Evolutionary conservation across 352 stramenopile species (phyloP).

Genomic region (Saprolegnia parasitica): DNA sequence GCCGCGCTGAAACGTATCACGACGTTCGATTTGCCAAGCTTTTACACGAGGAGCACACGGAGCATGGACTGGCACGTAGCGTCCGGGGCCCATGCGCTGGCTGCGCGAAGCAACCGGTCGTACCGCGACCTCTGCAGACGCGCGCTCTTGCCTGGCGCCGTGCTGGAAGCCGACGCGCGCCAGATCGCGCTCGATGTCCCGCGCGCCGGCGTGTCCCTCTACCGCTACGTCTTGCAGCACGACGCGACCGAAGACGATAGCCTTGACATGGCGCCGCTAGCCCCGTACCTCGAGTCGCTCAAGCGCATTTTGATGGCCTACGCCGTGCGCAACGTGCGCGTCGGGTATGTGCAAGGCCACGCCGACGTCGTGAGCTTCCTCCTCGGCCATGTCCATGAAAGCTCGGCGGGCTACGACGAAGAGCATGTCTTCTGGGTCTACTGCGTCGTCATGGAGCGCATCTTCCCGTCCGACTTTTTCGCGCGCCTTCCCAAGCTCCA

Average conservation of each 20-base stretch:
- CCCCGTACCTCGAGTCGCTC: slow-evolving; percentile 29
- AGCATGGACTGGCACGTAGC: slow-evolving; percentile 24
- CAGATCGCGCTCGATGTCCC: slow-evolving; percentile 72
- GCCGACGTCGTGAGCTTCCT: slow-evolving; percentile 69
- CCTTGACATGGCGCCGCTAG: slow-evolving; percentile 2
- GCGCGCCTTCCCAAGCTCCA: slow-evolving; percentile 58
- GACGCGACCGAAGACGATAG: slow-evolving; percentile 13
- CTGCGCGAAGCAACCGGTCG: slow-evolving; percentile 16
- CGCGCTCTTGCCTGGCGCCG: slow-evolving; percentile 11
- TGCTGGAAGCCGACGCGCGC: slow-evolving; percentile 50
- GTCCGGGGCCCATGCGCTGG: slow-evolving; percentile 24
- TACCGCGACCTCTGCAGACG: slow-evolving; percentile 18
- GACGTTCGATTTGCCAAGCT: slow-evolving; percentile 4
- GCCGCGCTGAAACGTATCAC: not conserved
- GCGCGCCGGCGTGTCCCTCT: slow-evolving; percentile 49
- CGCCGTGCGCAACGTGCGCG: slow-evolving; percentile 49
- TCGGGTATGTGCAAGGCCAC: slow-evolving; percentile 75
- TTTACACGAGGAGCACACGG: slow-evolving; percentile 17
- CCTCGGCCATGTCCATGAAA: slow-evolving; percentile 32
- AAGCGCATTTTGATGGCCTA: slow-evolving; percentile 60
- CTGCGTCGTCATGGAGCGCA: slow-evolving; percentile 56
- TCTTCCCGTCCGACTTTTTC: slow-evolving; percentile 74
- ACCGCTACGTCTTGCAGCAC: slow-evolving; percentile 43
- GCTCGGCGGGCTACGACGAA: slow-evolving; percentile 38
- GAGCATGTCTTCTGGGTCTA: slow-evolving; percentile 74